phyloP scores from a whole-genome alignment of 2,329 filamentous ascomycete genomes.

The Nigrograna mackinnonii region DNA sequence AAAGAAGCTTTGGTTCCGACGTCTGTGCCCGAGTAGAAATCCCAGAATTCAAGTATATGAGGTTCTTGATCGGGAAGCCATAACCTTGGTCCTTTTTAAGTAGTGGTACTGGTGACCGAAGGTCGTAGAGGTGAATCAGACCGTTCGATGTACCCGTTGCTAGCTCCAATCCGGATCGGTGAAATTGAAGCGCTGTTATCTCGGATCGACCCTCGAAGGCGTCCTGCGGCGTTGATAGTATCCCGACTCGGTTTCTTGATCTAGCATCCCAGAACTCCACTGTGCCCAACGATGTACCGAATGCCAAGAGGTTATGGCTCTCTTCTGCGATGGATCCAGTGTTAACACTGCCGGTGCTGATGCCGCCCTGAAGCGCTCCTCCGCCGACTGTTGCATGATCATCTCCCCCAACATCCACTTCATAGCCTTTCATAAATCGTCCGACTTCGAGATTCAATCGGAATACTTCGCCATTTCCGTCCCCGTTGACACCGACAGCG shows the following conservation, averaged over 20 bases:
- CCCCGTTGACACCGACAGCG: constrained; percentile 81
- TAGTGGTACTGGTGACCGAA: constrained; percentile 83
- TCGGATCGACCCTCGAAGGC: constrained; percentile 54
- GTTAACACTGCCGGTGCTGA: constrained; percentile 85
- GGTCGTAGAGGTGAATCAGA: constrained; percentile 86
- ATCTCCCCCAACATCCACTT: constrained; percentile 86
- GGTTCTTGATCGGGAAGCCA: constrained; percentile 86
- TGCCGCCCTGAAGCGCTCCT: constrained; percentile 81
- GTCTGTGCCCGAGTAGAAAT: constrained; percentile 68
- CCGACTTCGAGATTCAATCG: constrained; percentile 89
- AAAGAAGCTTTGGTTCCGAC: constrained; percentile 75
- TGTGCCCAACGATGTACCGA: constrained; percentile 92
- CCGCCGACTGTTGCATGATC: constrained; percentile 69
- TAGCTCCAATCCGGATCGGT: constrained; percentile 79
- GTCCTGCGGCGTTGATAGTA: constrained; percentile 63
- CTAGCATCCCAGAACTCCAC: constrained; percentile 96
- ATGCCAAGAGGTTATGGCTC: constrained; percentile 87
- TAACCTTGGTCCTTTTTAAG: constrained; percentile 96
- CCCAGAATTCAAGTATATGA: constrained; percentile 70
- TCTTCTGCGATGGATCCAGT: constrained; percentile 83
- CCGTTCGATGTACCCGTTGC: constrained; percentile 88
- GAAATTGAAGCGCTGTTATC: constrained; percentile 87
- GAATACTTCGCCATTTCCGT: constrained; percentile 90
- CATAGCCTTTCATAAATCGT: constrained; percentile 91
- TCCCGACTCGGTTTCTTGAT: constrained; percentile 77